Base-by-base conservation (phyloP, 1,139 yeast genomes). In the Candida tropicalis region DNA sequence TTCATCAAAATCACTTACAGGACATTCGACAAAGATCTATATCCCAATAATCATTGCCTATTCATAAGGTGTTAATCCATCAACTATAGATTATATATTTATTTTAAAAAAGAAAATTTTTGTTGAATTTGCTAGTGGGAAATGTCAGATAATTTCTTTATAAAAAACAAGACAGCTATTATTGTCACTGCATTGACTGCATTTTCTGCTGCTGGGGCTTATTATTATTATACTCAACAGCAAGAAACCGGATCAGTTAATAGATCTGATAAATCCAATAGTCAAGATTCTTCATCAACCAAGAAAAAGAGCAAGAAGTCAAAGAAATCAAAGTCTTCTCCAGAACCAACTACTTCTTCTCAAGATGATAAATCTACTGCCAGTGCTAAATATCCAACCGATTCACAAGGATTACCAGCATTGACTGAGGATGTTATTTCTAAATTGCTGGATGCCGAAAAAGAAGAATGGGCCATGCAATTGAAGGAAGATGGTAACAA, bases 401-500 rank as follows among this genome's bases (percentile, higher is more conserved):
- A 75, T 53, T 52, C 62, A 22, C 65, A 76, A 29, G 87, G 87
- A 3, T 71, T 79, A 49, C 91, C 91, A 5, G 72, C 67, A 26
- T 60, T 84, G 41, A 63, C 75, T 36, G 72, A 69, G 27, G 82
- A 73, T 34, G 61, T 64, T 45, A 68, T 86, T 37, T 61, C 66
- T 17, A 53, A 59, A 2, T 74, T 87, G 48, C 57, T 79, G 10
- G 77, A 65, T 5, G 73, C 70, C 39, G 79, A 85, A 51, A 82
- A 77, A 55, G 85, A 83, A 50, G 78, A 78, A 50, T 79, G 89
- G 75, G 88, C 97, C 7, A 65, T 79, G 47, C 81, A 84, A 34
- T 78, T 91, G 67, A 93, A 93, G 70, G 95, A 86, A 58, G 93
- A 87, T 49, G 99, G 99, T 59, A 93, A 93, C 66, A 75, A 75